Percentiles rank a stretch among this genome's conserved stretches.
These are phyloP conservation scores for Mesembryanthemum crystallinum DNA, from an alignment of 148 eudicot genomes.

Conservation along the genomic window DNA sequence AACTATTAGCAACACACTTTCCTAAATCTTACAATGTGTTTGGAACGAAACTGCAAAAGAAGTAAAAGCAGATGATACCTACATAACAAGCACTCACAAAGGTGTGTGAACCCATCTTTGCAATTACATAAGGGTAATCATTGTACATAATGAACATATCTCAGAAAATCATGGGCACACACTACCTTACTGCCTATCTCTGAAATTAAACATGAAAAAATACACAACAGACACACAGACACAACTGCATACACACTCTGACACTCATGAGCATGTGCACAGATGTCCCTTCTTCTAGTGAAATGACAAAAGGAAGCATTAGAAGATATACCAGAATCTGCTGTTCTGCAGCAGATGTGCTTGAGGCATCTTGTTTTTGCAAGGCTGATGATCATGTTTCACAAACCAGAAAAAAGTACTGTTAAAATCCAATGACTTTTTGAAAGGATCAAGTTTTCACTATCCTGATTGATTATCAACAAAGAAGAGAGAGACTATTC, in stretches of 20 bases:
- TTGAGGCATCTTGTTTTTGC: conserved; percentile 57
- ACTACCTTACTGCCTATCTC: background rate
- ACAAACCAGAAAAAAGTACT: conserved; percentile 14
- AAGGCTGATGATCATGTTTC: conserved; percentile 36
- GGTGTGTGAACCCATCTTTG: background rate
- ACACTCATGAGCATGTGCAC: background rate
- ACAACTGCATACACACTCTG: background rate
- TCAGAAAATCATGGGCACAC: background rate
- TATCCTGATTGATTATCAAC: background rate
- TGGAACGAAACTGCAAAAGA: background rate
- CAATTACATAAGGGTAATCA: background rate
- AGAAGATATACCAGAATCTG: conserved; percentile 76
- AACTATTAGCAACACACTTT: background rate
- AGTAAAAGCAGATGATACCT: background rate
- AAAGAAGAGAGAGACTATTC: background rate
- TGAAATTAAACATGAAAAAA: background rate
- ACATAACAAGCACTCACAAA: conserved; percentile 1
- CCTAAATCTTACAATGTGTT: background rate
- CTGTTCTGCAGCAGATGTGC: conserved; percentile 75
- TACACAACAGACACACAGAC: background rate
- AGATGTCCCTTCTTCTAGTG: no score
- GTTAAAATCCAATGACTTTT: background rate
- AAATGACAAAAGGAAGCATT: no score
- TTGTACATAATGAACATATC: background rate
- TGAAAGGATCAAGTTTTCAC: background rate